phyloP scores from a whole-genome alignment of 176 grass and related monocot species.

The Zizania latifolia region DNA sequence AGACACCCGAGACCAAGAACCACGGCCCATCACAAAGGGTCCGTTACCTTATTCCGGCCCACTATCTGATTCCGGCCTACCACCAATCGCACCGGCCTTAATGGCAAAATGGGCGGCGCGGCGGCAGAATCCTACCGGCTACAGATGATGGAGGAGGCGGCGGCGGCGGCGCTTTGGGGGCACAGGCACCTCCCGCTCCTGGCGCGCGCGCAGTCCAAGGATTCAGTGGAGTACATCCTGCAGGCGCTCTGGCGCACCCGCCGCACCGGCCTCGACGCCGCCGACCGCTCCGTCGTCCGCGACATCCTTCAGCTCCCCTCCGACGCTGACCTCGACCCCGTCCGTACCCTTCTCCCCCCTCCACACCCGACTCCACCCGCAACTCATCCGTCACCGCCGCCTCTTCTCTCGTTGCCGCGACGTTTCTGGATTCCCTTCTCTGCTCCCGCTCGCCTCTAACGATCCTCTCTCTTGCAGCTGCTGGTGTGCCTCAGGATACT shows the following conservation, averaged over 20 bases:
- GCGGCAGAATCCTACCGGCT: slow-evolving; percentile 20
- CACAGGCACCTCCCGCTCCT: slow-evolving; percentile 60
- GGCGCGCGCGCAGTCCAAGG: slow-evolving; percentile 70
- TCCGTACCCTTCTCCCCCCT: not conserved
- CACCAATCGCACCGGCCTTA: not conserved
- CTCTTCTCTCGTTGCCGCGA: not conserved
- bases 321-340: slow-evolving; percentile 77
- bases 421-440: not conserved
- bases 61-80: not conserved
- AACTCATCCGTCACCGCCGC: not conserved
- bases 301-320: slow-evolving; percentile 62
- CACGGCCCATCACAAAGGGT: too few relatives aligned
- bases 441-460: not conserved
- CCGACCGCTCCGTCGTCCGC: slow-evolving; percentile 69
- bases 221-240: slow-evolving; percentile 82
- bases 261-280: slow-evolving; percentile 79
- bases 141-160: slow-evolving; percentile 15
- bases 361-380: too few relatives aligned
- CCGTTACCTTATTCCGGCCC: too few relatives aligned
- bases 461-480: slow-evolving; percentile 40
- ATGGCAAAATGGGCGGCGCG: not conserved
- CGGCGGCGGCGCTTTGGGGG: slow-evolving; percentile 57
- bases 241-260: slow-evolving; percentile 94
- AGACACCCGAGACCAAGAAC: too few relatives aligned
- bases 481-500: slow-evolving; percentile 79